Percentiles rank a stretch among this genome's conserved stretches.
phyloP scores from a whole-genome alignment of 257 asterid genomes.

The Capsicum chinense region DNA sequence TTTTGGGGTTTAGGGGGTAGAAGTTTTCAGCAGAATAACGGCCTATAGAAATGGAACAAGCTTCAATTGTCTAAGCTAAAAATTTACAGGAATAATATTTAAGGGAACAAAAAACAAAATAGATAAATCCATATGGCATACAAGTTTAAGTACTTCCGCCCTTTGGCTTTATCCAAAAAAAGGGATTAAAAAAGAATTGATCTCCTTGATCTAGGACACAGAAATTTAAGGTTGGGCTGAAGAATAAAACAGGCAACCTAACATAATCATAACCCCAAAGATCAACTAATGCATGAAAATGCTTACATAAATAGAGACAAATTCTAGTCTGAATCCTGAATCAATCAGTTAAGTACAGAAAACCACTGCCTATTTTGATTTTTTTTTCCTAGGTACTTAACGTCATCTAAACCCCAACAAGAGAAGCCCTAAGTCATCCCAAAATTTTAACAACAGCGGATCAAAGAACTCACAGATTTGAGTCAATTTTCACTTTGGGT shows the following conservation, averaged over 20 bases:
- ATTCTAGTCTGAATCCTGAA: not conserved
- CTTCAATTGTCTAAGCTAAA: not conserved
- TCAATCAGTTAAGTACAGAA: not conserved
- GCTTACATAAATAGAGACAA: not conserved
- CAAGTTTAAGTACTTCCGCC: not conserved
- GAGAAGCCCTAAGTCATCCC: not conserved
- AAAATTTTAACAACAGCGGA: not conserved
- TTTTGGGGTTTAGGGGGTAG: not conserved
- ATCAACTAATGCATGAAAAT: slow-evolving; percentile 1
- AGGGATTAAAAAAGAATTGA: not conserved
- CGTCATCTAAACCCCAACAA: not conserved
- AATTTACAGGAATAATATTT: slow-evolving; percentile 6
- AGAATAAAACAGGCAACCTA: slow-evolving; percentile 1
- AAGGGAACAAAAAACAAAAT: not conserved
- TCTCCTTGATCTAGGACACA: not conserved
- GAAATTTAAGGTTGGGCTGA: not conserved
- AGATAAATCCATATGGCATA: not conserved
- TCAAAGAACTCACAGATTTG: not conserved
- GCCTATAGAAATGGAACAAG: not conserved
- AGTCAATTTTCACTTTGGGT: not conserved
- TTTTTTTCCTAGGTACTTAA: not conserved
- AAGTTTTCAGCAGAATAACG: not conserved
- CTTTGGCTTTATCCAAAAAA: not conserved
- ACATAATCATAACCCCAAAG: not conserved
- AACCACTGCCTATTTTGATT: not conserved